Evolutionary conservation across 257 asterid species (phyloP), one percentile per base, ranked within the genome.

Genomic region (Thymus mandschuricus): DNA sequence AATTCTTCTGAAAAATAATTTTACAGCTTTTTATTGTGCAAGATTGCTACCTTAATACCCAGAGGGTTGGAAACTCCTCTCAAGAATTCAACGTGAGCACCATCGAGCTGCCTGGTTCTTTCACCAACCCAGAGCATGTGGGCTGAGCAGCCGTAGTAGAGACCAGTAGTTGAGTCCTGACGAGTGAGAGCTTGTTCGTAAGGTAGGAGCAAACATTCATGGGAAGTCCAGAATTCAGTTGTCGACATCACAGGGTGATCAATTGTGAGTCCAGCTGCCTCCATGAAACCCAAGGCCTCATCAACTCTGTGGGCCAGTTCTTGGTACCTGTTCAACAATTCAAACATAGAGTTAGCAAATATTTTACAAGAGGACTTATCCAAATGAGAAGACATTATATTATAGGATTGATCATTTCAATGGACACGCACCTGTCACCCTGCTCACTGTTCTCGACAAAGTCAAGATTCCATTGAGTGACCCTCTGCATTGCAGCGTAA

Each of bases 71-170:
- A 86, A 28, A 90, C 90, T 55, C 97, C 97, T 82, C 93, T 80
- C 78, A 90, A 69, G 58, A 90, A 90, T 82, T 90, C 97, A 0
- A 90, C 91, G 4, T 90, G 96, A 43, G 91, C 86, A 30, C 96
- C 96, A 43, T 90, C 96, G 0, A 90, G 83, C 76, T 90, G 97
- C 80, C 96, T 79, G 11, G 96, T 90, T 11, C 97, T 82, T 11
- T 90, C 97, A 9, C 97, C 96, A 6, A 88, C 97, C 96, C 97
- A 90, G 11, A 90, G 87, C 93, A 90, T 86, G 76, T 90, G 97
- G n/a, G 97, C 96, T 1, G 97, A 90, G 81, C 97, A 90, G 75
- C 92, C 97, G 15, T 90, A 90, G 31, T 83, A 79, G 60, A 88
- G 88, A 41, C 97, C 96, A 27, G 96, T 80, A 60, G 97, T 90